These are phyloP conservation scores for Lachancea quebecensis DNA, from an alignment of 805 yeast genomes.

Conservation along the genomic window DNA sequence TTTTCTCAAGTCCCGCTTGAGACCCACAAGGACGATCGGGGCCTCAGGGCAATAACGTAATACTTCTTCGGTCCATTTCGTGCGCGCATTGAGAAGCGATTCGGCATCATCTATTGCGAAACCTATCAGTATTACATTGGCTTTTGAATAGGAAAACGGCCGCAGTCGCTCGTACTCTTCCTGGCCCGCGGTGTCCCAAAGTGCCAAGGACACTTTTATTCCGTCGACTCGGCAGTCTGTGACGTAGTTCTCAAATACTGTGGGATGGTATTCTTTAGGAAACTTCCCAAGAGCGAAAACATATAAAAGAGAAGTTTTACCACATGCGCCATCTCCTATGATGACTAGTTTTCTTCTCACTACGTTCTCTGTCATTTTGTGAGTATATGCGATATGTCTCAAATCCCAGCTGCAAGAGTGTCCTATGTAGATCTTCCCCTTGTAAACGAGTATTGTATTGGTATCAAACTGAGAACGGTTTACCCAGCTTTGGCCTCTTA, in stretches of 20 bases:
- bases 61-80: constrained; percentile 87
- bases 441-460: no score
- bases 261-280: constrained; percentile 88
- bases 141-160: constrained; percentile 81
- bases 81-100: constrained; percentile 71
- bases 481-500: no score
- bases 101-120: constrained; percentile 83
- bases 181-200: constrained; percentile 97
- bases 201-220: constrained; percentile 75
- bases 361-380: constrained; percentile 26
- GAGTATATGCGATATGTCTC: background rate
- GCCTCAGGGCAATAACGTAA: constrained; percentile 70
- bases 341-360: constrained; percentile 74
- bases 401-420: no score
- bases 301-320: constrained; percentile 83
- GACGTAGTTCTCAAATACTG: constrained; percentile 90
- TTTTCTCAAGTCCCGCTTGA: constrained; percentile 72
- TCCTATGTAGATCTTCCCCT: no score
- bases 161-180: constrained; percentile 89
- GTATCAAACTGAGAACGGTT: no score
- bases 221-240: constrained; percentile 94
- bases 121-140: constrained; percentile 79
- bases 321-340: constrained; percentile 94
- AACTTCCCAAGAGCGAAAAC: constrained; percentile 91
- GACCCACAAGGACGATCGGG: constrained; percentile 73